Evolutionary conservation across 345 rosid species (phyloP).

Genomic region (Litchi chinensis): DNA sequence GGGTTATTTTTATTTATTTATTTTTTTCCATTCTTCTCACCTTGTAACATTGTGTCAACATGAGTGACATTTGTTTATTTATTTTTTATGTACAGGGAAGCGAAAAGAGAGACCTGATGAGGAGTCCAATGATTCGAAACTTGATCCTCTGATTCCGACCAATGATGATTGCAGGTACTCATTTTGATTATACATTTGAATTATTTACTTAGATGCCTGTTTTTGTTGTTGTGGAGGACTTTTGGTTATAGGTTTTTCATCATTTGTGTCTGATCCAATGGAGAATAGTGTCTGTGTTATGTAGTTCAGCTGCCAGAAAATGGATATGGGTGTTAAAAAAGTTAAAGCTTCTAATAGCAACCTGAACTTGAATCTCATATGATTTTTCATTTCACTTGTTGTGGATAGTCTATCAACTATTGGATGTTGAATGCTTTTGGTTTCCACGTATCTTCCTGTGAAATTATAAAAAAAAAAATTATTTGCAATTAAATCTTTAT

Average conservation of each 20-base stretch:
- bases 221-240: not conserved
- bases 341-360: not conserved
- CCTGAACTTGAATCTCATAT: not conserved
- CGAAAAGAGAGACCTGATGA: conserved; percentile 70
- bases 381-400: not conserved
- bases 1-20: not conserved
- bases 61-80: not conserved
- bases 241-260: not conserved
- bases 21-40: not conserved
- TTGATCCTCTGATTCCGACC: conserved; percentile 58
- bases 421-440: not conserved
- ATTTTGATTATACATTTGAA: conserved; percentile 12
- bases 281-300: not conserved
- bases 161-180: conserved; percentile 75
- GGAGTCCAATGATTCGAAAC: conserved; percentile 46
- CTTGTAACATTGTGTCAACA: not conserved
- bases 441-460: not conserved
- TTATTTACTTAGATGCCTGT: not conserved
- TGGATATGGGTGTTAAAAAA: not conserved
- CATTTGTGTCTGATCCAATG: not conserved
- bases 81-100: conserved; percentile 53
- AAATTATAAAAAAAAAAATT: not conserved
- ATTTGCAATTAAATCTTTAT: not conserved
- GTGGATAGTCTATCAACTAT: not conserved
- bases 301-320: not conserved